phyloP scores from a whole-genome alignment of 768 basidiomycete species.

The Suillus occidentalis region DNA sequence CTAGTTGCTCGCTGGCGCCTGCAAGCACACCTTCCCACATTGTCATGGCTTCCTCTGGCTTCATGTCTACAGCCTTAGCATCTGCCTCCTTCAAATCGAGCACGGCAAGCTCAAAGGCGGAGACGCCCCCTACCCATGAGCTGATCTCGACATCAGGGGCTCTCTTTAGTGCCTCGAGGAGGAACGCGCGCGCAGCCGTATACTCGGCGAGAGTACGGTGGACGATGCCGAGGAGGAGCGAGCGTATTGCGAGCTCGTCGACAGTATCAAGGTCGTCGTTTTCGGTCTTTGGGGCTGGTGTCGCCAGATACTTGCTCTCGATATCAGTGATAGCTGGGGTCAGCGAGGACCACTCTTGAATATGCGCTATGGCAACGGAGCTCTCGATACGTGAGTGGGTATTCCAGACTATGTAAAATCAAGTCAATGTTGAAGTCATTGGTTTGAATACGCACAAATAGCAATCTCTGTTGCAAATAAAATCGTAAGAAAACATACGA shows the following conservation, averaged over 20 bases:
- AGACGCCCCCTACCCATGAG: conserved; percentile 68
- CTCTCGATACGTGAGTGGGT: conserved; percentile 61
- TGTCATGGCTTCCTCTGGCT: conserved; percentile 24
- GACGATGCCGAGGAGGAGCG: conserved; percentile 66
- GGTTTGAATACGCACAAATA: conserved; percentile 51
- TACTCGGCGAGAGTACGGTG: conserved; percentile 58
- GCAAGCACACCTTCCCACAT: conserved; percentile 52
- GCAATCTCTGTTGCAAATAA: conserved; percentile 52
- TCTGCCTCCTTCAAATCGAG: conserved; percentile 67
- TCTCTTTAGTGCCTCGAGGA: conserved; percentile 50
- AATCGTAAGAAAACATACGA: conserved; percentile 9
- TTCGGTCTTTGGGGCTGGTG: background rate
- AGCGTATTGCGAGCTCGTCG: conserved; percentile 69
- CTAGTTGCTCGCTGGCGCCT: conserved; percentile 49
- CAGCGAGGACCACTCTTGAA: conserved; percentile 50
- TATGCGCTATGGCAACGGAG: conserved; percentile 56
- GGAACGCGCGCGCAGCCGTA: conserved; percentile 43
- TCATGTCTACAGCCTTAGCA: conserved; percentile 30
- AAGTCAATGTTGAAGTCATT: conserved; percentile 9
- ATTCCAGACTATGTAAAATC: conserved; percentile 65
- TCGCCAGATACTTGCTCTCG: conserved; percentile 27
- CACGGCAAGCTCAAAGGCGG: conserved; percentile 70
- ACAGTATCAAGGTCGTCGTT: conserved; percentile 58
- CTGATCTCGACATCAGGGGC: conserved; percentile 45
- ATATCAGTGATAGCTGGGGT: conserved; percentile 43